A percentile compares a stretch with the other conserved stretches of the same genome.
Evolutionary conservation across 345 rosid genomes (phyloP).

Genomic region (Microcos paniculata): DNA sequence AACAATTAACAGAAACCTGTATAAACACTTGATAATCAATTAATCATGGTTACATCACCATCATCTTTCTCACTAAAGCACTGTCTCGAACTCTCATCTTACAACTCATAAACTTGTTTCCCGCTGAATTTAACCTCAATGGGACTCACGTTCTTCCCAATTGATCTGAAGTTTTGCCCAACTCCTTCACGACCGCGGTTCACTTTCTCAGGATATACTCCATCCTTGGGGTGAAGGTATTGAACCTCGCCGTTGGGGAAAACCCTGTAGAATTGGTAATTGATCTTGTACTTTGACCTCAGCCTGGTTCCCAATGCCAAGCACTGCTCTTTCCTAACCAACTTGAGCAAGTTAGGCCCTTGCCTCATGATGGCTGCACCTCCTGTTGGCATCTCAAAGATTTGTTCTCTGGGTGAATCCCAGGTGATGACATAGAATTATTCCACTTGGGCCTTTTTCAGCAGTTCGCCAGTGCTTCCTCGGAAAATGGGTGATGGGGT

Average conservation of each 20-base stretch:
- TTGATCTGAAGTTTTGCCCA: slow-evolving; percentile 76
- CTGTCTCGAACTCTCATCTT: slow-evolving; percentile 15
- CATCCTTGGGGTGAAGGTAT: slow-evolving; percentile 92
- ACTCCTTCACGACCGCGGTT: slow-evolving; percentile 87
- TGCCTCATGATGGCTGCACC: slow-evolving; percentile 96
- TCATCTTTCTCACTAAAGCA: not conserved
- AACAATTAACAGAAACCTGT: not conserved
- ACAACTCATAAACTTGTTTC: slow-evolving; percentile 82
- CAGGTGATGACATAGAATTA: slow-evolving; percentile 94
- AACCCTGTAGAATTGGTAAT: slow-evolving; percentile 92
- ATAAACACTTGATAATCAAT: too few relatives aligned
- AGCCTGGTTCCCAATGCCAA: slow-evolving; percentile 86
- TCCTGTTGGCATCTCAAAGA: slow-evolving; percentile 97
- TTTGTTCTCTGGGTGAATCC: slow-evolving; percentile 92
- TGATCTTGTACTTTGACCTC: slow-evolving; percentile 96
- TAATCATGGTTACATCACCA: not conserved
- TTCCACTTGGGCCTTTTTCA: slow-evolving; percentile 82
- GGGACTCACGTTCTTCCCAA: slow-evolving; percentile 86
- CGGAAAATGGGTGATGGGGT: slow-evolving; percentile 93
- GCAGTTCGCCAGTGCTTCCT: slow-evolving; percentile 83
- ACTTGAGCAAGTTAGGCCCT: slow-evolving; percentile 86
- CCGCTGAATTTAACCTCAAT: slow-evolving; percentile 97
- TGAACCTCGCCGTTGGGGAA: slow-evolving; percentile 95
- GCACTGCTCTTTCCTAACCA: slow-evolving; percentile 97
- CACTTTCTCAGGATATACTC: slow-evolving; percentile 94